Evolutionary conservation across 2,329 filamentous ascomycete species (phyloP).

Genomic region (Dactylonectria estremocensis): DNA sequence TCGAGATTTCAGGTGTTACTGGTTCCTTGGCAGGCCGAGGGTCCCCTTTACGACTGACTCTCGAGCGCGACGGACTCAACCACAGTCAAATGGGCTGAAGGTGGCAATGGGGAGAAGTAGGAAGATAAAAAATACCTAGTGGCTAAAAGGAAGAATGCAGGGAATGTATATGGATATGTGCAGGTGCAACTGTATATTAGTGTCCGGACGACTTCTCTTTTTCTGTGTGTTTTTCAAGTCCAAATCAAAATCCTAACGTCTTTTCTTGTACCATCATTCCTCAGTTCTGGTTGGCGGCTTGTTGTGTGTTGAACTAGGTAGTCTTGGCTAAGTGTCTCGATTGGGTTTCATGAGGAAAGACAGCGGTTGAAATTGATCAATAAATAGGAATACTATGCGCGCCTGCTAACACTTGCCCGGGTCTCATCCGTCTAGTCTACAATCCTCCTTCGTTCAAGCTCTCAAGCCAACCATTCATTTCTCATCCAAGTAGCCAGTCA

Average conservation of each 20-base stretch:
- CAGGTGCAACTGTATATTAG: slow-evolving; percentile 47
- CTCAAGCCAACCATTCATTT: not conserved
- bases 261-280: slow-evolving; percentile 8
- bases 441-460: not conserved
- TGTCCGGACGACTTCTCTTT: slow-evolving; percentile 41
- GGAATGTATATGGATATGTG: slow-evolving; percentile 44
- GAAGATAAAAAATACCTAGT: slow-evolving; percentile 3
- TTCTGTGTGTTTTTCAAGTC: slow-evolving; percentile 43
- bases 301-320: not conserved
- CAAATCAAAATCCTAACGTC: slow-evolving; percentile 38
- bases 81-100: slow-evolving; percentile 5
- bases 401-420: not conserved
- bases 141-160: slow-evolving; percentile 21
- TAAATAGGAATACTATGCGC: not conserved
- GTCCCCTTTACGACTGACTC: slow-evolving; percentile 12
- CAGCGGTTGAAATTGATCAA: not conserved
- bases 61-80: slow-evolving; percentile 14
- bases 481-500: not conserved
- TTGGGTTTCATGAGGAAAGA: not conserved
- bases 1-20: slow-evolving; percentile 25
- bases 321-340: not conserved
- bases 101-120: slow-evolving; percentile 13
- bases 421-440: too few species aligned
- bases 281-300: not conserved
- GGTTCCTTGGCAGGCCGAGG: slow-evolving; percentile 25